Conservation (phyloP, 2,329 filamentous ascomycete species). For the Cadophora gregata region DNA sequence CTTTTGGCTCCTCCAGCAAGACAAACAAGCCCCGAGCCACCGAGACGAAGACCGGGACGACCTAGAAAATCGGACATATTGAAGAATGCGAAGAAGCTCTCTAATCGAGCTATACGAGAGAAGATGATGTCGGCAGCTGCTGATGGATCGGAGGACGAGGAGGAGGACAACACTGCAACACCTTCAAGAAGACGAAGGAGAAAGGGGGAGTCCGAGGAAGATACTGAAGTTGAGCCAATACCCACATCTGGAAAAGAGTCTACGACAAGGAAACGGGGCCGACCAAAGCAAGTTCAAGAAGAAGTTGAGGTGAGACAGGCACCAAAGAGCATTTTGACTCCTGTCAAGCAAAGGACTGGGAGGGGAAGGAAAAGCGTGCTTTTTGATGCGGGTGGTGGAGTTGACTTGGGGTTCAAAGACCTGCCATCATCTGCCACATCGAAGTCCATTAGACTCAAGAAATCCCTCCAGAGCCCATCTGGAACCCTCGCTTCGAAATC, state of each 20-base stretch:
- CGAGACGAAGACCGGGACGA: slow-evolving; percentile 26
- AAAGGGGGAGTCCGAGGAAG: neutral
- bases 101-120: slow-evolving; percentile 31
- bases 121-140: slow-evolving; percentile 24
- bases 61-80: slow-evolving; percentile 34
- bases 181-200: slow-evolving; percentile 14
- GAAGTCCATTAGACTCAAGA: slow-evolving; percentile 24
- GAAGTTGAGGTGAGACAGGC: neutral
- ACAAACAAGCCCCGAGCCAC: slow-evolving; percentile 2
- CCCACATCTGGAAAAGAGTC: slow-evolving; percentile 4
- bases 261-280: slow-evolving; percentile 26
- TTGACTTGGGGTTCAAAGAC: slow-evolving; percentile 57
- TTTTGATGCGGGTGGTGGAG: slow-evolving; percentile 54
- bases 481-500: slow-evolving; percentile 19
- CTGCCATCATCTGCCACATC: slow-evolving; percentile 44
- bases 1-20: slow-evolving; percentile 16
- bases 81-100: slow-evolving; percentile 32
- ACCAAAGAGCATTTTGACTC: slow-evolving; percentile 62
- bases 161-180: slow-evolving; percentile 14
- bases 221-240: neutral
- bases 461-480: slow-evolving; percentile 10
- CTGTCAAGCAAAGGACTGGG: slow-evolving; percentile 50
- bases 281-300: slow-evolving; percentile 23
- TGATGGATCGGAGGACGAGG: slow-evolving; percentile 18
- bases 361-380: slow-evolving; percentile 60